Conservation (phyloP, 2,329 filamentous ascomycete species). For the Drechslerella coelobrocha region DNA sequence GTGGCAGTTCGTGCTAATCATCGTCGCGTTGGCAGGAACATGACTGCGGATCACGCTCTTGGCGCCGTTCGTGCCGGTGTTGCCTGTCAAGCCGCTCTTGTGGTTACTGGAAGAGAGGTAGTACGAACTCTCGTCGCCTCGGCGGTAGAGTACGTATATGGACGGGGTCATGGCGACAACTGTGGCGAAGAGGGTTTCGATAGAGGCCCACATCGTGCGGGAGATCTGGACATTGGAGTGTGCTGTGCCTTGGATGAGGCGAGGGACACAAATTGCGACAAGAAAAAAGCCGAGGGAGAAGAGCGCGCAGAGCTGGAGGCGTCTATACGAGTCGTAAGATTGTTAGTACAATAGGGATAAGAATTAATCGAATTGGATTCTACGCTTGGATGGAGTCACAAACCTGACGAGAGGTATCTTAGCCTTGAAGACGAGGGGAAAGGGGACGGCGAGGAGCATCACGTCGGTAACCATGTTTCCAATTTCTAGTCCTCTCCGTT, state of each 20-base stretch:
- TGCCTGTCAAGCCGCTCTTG: slow-evolving; percentile 23
- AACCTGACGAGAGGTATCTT: slow-evolving; percentile 26
- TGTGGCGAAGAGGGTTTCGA: slow-evolving; percentile 40
- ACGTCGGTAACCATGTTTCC: slow-evolving; percentile 38
- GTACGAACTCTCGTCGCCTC: slow-evolving; percentile 33
- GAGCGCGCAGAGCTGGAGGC: slow-evolving; percentile 28
- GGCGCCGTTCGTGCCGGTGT: slow-evolving; percentile 3
- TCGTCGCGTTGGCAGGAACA: slow-evolving; percentile 23
- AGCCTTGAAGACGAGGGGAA: slow-evolving; percentile 35
- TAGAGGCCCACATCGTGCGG: slow-evolving; percentile 37
- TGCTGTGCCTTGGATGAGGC: slow-evolving; percentile 31
- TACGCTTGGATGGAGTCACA: no score
- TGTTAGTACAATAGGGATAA: neutral
- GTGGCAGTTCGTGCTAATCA: slow-evolving; percentile 35
- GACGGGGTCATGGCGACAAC: slow-evolving; percentile 37
- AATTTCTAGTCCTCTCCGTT: no score
- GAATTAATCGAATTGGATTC: neutral
- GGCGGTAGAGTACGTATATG: slow-evolving; percentile 43
- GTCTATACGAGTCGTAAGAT: slow-evolving; percentile 7
- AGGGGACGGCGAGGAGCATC: slow-evolving; percentile 38
- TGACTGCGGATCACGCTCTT: slow-evolving; percentile 33
- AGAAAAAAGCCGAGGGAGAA: slow-evolving; percentile 43
- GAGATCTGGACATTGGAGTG: slow-evolving; percentile 26
- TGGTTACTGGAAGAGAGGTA: slow-evolving; percentile 23
- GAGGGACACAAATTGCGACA: slow-evolving; percentile 31